Evolutionary conservation across 768 basidiomycete genomes (phyloP), one percentile per base, ranked within the genome.

Genomic region (Trametes punicea): DNA sequence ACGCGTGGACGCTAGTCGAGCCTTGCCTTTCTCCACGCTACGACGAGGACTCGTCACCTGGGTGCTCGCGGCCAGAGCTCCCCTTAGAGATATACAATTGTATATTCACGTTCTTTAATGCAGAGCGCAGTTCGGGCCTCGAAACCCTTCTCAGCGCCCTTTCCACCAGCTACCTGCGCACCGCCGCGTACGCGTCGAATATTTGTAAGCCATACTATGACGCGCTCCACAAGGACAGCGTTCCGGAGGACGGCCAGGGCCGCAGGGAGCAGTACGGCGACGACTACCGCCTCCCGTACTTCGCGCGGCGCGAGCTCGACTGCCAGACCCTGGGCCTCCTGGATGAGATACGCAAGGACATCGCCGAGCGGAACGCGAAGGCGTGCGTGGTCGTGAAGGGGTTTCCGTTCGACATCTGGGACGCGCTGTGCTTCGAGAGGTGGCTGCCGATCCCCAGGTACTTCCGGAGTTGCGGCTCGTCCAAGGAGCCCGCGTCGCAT

Each of bases 141-240:
- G 63, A 61, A 54, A 73, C 75, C 2, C 66, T 84, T 23, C 63
- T 67, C 18, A 71, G 68, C 33, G 82, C 75, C 61, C 67, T 76
- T 20, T 64, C 51, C 51, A 64, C 71, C 1, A 79, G 67, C 1
- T 59, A 73, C 29, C 67, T 83, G 20, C 70, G 71, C 33, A 73
- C 74, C 50, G 82, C 77, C 7, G 78, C 79, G 3, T 70, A 66
- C 20, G n/a, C 72, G 2, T 52, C 77, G 0, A 52, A 59, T 3
- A 48, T 85, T 29, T 86, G 84, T 84, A 71, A 80, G 60, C 65
- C 74, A 0, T 81, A 81, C 56, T 85, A 84, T 65, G 68, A 61
- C 21, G 68, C 50, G 27, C 77, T 82, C 16, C 85, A 83, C 65
- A 71, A 67, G 8, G 70, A 79, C 58, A 70, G 68, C 61, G 69